Evolutionary conservation across 2,329 filamentous ascomycete genomes (phyloP).

Genomic region (Fusarium protoensiforme): DNA sequence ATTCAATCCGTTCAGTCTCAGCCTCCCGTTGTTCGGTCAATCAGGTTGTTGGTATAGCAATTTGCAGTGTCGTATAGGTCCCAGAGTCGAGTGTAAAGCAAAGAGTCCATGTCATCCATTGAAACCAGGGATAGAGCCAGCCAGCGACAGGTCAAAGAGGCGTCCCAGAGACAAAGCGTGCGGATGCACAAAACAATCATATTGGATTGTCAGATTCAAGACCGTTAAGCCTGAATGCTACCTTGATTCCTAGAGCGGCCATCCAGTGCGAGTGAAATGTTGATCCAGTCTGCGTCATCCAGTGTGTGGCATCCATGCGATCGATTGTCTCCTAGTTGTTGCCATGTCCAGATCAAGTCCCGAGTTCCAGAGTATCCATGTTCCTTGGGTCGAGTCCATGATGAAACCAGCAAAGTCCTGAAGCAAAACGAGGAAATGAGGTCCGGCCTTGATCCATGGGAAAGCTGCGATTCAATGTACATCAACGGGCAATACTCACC

Average conservation of each 20-base stretch:
- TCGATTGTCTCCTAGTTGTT: slow-evolving; percentile 25
- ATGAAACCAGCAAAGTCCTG: slow-evolving; percentile 28
- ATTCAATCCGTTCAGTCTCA: slow-evolving; percentile 10
- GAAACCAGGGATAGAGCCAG: slow-evolving; percentile 11
- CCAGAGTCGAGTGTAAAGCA: slow-evolving; percentile 21
- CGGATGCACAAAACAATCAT: slow-evolving; percentile 49
- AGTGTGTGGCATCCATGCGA: neutral
- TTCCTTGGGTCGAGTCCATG: slow-evolving; percentile 36
- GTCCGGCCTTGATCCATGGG: slow-evolving; percentile 39
- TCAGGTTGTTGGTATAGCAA: slow-evolving; percentile 39
- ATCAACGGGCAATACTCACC: slow-evolving; percentile 54
- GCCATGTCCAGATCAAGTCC: slow-evolving; percentile 6
- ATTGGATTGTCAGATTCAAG: slow-evolving; percentile 45
- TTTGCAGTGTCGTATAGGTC: slow-evolving; percentile 9
- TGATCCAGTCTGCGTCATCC: slow-evolving; percentile 4
- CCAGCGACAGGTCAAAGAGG: slow-evolving; percentile 6
- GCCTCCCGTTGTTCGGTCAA: slow-evolving; percentile 22
- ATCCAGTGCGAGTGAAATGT: slow-evolving; percentile 23
- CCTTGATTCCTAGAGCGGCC: slow-evolving; percentile 23
- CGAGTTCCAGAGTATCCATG: slow-evolving; percentile 1
- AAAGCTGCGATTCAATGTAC: slow-evolving; percentile 36
- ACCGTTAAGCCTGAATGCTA: slow-evolving; percentile 28
- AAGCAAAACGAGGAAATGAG: slow-evolving; percentile 21
- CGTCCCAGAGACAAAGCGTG: slow-evolving; percentile 29
- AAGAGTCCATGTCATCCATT: slow-evolving; percentile 27